These are phyloP conservation scores for Fusarium sp. DNA, from an alignment of 2,329 filamentous ascomycete genomes.

Conservation along the genomic window DNA sequence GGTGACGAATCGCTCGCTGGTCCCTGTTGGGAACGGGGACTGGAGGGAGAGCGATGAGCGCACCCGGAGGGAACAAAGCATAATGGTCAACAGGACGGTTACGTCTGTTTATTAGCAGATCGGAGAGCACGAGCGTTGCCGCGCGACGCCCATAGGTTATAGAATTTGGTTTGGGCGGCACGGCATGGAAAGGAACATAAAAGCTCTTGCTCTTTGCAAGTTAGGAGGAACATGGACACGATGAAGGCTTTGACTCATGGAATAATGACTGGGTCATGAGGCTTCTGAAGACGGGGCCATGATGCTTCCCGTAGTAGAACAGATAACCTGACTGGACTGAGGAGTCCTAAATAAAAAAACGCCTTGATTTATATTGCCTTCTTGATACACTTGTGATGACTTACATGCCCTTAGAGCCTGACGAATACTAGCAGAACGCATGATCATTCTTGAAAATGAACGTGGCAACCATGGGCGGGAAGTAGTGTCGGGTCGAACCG, in stretches of 20 bases:
- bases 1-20: conserved; percentile 54
- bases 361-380: conserved; percentile 39
- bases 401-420: background rate
- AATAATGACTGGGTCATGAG: conserved; percentile 41
- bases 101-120: conserved; percentile 49
- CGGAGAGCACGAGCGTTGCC: conserved; percentile 53
- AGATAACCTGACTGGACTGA: conserved; percentile 50
- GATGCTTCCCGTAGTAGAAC: conserved; percentile 47
- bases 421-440: background rate
- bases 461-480: background rate
- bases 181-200: conserved; percentile 47
- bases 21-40: conserved; percentile 48
- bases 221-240: conserved; percentile 47
- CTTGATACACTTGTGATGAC: background rate
- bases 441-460: background rate
- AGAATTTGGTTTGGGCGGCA: conserved; percentile 52
- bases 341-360: conserved; percentile 49
- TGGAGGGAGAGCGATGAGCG: conserved; percentile 49
- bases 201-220: conserved; percentile 49
- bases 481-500: background rate
- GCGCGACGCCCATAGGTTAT: conserved; percentile 53
- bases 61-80: conserved; percentile 48
- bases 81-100: conserved; percentile 50
- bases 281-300: conserved; percentile 46
- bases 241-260: conserved; percentile 45